These are phyloP conservation scores for Monosporascus ibericus DNA, from an alignment of 2,329 filamentous ascomycete species.

Conservation along the genomic window DNA sequence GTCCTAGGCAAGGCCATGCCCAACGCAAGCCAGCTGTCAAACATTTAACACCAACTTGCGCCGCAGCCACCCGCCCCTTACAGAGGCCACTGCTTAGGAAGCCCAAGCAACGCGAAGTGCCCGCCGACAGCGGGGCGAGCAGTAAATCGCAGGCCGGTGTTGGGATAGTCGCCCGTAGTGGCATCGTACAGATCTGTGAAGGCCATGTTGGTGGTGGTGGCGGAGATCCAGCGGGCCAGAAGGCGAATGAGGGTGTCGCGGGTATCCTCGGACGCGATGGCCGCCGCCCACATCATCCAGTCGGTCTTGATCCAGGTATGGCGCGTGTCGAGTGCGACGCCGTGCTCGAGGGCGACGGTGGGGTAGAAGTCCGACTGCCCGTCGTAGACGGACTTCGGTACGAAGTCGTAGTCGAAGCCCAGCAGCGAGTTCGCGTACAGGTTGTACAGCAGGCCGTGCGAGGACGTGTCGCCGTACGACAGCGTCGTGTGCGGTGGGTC, in stretches of 20 bases:
- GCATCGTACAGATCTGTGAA: slow-evolving; percentile 77
- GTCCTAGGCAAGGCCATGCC: too few species aligned
- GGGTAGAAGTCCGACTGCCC: slow-evolving; percentile 74
- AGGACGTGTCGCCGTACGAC: slow-evolving; percentile 60
- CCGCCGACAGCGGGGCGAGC: slow-evolving; percentile 76
- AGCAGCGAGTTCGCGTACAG: slow-evolving; percentile 75
- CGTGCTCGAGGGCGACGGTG: slow-evolving; percentile 65
- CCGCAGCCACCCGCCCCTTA: background rate
- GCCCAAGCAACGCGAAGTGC: slow-evolving; percentile 70
- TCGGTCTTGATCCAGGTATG: slow-evolving; percentile 81
- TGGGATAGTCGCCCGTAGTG: slow-evolving; percentile 58
- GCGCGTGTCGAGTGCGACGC: slow-evolving; percentile 75
- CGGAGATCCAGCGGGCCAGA: slow-evolving; percentile 68
- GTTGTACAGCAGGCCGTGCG: slow-evolving; percentile 65
- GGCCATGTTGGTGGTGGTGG: slow-evolving; percentile 63
- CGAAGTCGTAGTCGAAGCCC: slow-evolving; percentile 58
- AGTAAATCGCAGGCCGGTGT: slow-evolving; percentile 59
- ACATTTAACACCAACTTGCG: background rate
- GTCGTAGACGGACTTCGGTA: slow-evolving; percentile 68
- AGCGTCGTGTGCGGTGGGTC: slow-evolving; percentile 64
- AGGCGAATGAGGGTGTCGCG: slow-evolving; percentile 60
- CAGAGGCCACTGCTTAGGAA: slow-evolving; percentile 28
- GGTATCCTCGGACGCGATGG: slow-evolving; percentile 58
- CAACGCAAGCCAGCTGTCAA: background rate
- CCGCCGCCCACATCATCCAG: slow-evolving; percentile 83